These are phyloP conservation scores for Calonectria pseudoreteaudii DNA, from an alignment of 2,329 filamentous ascomycete species.

Conservation along the genomic window DNA sequence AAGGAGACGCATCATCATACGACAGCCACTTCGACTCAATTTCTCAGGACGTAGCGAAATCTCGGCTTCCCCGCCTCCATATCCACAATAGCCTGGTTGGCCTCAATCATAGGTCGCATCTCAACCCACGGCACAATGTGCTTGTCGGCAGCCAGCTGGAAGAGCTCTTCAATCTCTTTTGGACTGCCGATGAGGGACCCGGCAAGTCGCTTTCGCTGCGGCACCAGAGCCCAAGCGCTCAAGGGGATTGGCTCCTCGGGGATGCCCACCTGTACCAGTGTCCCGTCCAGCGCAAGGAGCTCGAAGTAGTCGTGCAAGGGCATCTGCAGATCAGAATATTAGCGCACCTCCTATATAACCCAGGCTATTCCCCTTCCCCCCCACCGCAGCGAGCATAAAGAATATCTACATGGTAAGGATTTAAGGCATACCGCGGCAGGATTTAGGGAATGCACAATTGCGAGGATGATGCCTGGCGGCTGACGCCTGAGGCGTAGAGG, in stretches of 20 bases:
- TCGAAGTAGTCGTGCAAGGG: slow-evolving; percentile 33
- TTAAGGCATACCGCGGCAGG: not conserved
- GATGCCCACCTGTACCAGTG: slow-evolving; percentile 71
- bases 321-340: slow-evolving; percentile 29
- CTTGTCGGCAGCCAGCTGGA: slow-evolving; percentile 67
- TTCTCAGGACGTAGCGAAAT: slow-evolving; percentile 59
- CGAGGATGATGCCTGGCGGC: slow-evolving; percentile 3
- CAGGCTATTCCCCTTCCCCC: not conserved
- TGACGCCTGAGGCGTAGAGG: not conserved
- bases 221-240: slow-evolving; percentile 31
- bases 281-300: slow-evolving; percentile 62
- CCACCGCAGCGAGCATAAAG: not conserved
- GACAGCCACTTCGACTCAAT: slow-evolving; percentile 13
- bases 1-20: not conserved
- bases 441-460: not conserved
- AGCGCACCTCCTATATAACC: slow-evolving; percentile 1
- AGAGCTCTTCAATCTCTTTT: slow-evolving; percentile 69
- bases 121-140: slow-evolving; percentile 68
- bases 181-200: slow-evolving; percentile 62
- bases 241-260: slow-evolving; percentile 53
- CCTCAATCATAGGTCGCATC: slow-evolving; percentile 63
- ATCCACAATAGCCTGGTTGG: slow-evolving; percentile 66
- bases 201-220: slow-evolving; percentile 19
- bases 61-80: slow-evolving; percentile 65
- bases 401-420: not conserved